A percentile compares a stretch with the other conserved stretches of the same genome.
phyloP scores from a whole-genome alignment of 139 green algal genomes.

The Chlorella sp. region DNA sequence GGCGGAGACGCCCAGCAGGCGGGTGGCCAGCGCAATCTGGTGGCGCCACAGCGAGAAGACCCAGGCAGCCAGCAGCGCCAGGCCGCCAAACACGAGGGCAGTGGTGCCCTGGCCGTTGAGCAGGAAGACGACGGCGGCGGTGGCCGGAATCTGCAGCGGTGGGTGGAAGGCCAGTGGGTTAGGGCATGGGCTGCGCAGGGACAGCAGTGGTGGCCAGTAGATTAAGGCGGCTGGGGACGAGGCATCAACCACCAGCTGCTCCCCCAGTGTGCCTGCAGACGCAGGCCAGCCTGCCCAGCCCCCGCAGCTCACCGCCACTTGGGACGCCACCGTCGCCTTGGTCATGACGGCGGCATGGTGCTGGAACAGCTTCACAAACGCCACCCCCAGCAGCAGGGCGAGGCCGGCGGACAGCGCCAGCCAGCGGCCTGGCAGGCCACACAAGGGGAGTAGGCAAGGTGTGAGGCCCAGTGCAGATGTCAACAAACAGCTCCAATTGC shows the following conservation, averaged over 20 bases:
- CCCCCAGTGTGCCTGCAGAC: too few relatives aligned
- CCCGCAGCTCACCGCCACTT: too few relatives aligned
- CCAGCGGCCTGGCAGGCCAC: conserved; percentile 25
- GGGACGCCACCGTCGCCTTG: too few relatives aligned
- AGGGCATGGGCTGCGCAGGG: too few relatives aligned
- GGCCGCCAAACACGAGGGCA: conserved; percentile 19
- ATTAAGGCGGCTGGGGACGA: too few relatives aligned
- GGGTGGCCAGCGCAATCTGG: conserved; percentile 59
- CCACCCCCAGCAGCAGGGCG: conserved; percentile 36
- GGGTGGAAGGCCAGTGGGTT: too few relatives aligned
- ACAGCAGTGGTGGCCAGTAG: background rate
- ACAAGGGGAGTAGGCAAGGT: too few relatives aligned
- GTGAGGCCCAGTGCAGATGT: background rate
- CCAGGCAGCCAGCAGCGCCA: conserved; percentile 40
- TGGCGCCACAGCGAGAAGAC: conserved; percentile 65
- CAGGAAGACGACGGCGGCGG: conserved; percentile 8
- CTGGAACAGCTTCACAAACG: conserved; percentile 34
- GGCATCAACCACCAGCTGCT: too few relatives aligned
- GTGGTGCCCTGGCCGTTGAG: conserved; percentile 12
- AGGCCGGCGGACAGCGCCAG: conserved; percentile 34
- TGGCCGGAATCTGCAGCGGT: conserved; percentile 4
- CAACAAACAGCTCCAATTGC: too few relatives aligned
- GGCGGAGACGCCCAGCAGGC: conserved; percentile 55
- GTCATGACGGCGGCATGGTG: background rate
- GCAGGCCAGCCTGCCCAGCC: too few relatives aligned